Evolutionary conservation across 2,329 filamentous ascomycete species (phyloP).

Genomic region (Elsinoe fawcettii): DNA sequence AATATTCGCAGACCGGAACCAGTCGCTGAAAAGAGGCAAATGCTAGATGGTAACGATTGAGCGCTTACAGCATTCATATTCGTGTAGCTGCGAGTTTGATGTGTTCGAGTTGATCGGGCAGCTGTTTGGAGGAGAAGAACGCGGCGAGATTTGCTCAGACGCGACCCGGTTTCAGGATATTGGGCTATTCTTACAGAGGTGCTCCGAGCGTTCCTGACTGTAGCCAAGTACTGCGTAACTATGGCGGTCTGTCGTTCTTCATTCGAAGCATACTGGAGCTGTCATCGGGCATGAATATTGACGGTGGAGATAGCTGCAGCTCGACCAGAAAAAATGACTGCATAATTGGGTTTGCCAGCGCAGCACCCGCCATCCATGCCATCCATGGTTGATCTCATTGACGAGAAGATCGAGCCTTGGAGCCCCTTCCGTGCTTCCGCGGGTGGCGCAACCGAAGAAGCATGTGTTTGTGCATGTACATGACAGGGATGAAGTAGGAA

Average conservation of each 20-base stretch:
- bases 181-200: constrained; percentile 6
- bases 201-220: background rate
- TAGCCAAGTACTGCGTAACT: background rate
- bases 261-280: background rate
- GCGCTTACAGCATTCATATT: constrained; percentile 11
- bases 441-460: background rate
- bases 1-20: background rate
- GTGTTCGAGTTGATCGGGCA: constrained; percentile 3
- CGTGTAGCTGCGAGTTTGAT: background rate
- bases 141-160: constrained; percentile 6
- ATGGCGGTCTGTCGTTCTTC: background rate
- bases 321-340: background rate
- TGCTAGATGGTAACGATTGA: constrained; percentile 7
- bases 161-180: constrained; percentile 12
- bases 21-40: background rate
- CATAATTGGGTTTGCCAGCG: constrained; percentile 13
- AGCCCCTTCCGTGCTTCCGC: background rate
- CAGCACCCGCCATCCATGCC: constrained; percentile 3
- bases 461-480: background rate
- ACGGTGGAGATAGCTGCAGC: background rate
- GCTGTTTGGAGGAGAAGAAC: background rate
- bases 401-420: background rate
- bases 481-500: background rate
- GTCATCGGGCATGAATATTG: constrained; percentile 5
- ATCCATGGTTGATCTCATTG: constrained; percentile 1